These are phyloP conservation scores for Inga leiocalycina DNA, from an alignment of 306 rosid genomes.

Conservation along the genomic window DNA sequence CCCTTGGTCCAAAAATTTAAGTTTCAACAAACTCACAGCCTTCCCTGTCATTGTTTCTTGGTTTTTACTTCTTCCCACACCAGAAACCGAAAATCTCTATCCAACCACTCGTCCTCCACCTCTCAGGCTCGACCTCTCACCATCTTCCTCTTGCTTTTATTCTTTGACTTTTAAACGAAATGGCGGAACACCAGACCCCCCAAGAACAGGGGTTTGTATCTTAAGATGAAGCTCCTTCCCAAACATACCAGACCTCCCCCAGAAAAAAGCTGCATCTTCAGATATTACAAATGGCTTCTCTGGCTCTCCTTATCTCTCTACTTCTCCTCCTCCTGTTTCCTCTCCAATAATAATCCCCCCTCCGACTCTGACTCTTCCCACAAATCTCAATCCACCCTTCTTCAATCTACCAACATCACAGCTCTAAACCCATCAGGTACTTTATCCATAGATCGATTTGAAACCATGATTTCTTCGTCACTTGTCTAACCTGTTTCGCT, in stretches of 20 bases:
- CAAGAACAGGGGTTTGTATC: slow-evolving; percentile 54
- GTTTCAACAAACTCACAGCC: slow-evolving; percentile 54
- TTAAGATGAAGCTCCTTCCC: slow-evolving; percentile 69
- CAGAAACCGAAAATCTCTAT: slow-evolving; percentile 52
- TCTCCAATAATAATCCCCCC: slow-evolving; percentile 43
- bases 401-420: slow-evolving; percentile 40
- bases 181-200: slow-evolving; percentile 52
- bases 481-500: not conserved
- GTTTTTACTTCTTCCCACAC: slow-evolving; percentile 48
- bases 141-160: not conserved
- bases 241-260: slow-evolving; percentile 53
- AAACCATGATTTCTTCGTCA: not conserved
- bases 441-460: not conserved
- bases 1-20: slow-evolving; percentile 42
- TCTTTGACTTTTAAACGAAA: slow-evolving; percentile 44
- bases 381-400: slow-evolving; percentile 39
- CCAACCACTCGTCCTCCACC: slow-evolving; percentile 40
- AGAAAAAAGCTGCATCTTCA: slow-evolving; percentile 57
- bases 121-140: not conserved
- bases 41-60: slow-evolving; percentile 50
- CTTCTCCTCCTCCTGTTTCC: slow-evolving; percentile 63
- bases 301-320: slow-evolving; percentile 75
- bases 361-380: slow-evolving; percentile 22
- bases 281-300: slow-evolving; percentile 71
- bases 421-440: slow-evolving; percentile 40